Percentiles rank a stretch among this genome's conserved stretches.
phyloP scores from a whole-genome alignment of 768 basidiomycete genomes.

The Collybia mongolica region DNA sequence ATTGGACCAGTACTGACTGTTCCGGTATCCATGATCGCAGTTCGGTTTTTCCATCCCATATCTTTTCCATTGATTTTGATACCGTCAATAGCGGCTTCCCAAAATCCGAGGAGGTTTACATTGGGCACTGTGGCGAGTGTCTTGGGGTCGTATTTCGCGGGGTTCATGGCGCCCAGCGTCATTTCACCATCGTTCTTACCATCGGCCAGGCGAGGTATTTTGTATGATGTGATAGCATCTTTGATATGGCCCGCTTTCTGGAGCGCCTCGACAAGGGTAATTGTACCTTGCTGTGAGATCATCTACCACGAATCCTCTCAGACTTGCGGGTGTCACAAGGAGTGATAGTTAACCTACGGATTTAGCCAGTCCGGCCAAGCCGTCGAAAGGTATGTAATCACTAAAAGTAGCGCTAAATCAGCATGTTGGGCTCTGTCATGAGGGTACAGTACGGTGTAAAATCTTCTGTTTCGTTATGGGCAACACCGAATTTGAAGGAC shows the following conservation, averaged over 20 bases:
- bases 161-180: constrained; percentile 63
- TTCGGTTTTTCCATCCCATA: constrained; percentile 41
- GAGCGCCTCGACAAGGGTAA: constrained; percentile 59
- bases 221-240: constrained; percentile 63
- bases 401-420: constrained; percentile 14
- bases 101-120: constrained; percentile 39
- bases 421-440: not conserved
- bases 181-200: constrained; percentile 54
- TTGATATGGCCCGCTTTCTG: constrained; percentile 44
- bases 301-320: constrained; percentile 19
- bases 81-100: constrained; percentile 56
- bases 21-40: constrained; percentile 53
- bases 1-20: constrained; percentile 16
- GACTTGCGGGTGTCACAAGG: no score
- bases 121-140: constrained; percentile 50
- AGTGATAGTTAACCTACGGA: constrained; percentile 9
- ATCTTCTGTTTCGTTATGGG: constrained; percentile 48
- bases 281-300: constrained; percentile 52
- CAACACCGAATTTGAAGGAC: constrained; percentile 63
- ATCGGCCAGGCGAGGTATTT: constrained; percentile 59
- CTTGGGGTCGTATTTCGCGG: constrained; percentile 44
- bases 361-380: constrained; percentile 49
- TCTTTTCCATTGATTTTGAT: constrained; percentile 47
- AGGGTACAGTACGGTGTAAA: constrained; percentile 39
- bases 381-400: constrained; percentile 44